Evolutionary conservation across 2,329 filamentous ascomycete species (phyloP).

Genomic region (Tolypocladium inflatum): DNA sequence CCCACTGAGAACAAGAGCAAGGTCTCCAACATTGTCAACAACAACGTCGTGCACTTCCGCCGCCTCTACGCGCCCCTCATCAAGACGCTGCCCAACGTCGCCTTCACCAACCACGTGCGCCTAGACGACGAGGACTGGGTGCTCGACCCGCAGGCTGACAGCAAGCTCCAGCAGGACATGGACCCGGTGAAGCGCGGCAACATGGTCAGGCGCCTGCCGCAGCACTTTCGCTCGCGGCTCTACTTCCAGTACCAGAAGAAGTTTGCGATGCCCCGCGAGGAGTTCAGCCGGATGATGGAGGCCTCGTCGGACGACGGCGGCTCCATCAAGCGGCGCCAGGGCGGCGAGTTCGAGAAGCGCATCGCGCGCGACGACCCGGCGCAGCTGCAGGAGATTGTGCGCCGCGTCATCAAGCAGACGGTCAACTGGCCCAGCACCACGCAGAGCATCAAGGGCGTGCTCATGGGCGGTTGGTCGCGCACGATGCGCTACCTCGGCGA

Average conservation of each 20-base stretch:
- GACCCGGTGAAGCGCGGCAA: constrained; percentile 83
- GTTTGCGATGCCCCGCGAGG: constrained; percentile 71
- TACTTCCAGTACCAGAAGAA: constrained; percentile 95
- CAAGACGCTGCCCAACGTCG: constrained; percentile 79
- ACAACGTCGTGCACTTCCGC: constrained; percentile 87
- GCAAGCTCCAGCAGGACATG: constrained; percentile 79
- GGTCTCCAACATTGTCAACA: constrained; percentile 84
- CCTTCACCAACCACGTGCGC: constrained; percentile 51
- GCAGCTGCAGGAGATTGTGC: constrained; percentile 61
- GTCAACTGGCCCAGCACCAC: constrained; percentile 86
- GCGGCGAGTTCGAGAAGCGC: constrained; percentile 75
- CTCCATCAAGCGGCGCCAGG: constrained; percentile 63
- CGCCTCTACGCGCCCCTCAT: constrained; percentile 85
- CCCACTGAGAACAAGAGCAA: constrained; percentile 87
- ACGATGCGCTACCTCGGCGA: constrained; percentile 71
- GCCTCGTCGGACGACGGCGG: constrained; percentile 61
- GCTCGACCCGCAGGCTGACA: constrained; percentile 43
- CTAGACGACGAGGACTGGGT: constrained; percentile 30
- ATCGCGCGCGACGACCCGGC: constrained; percentile 63
- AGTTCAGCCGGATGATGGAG: constrained; percentile 80
- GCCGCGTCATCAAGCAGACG: constrained; percentile 72
- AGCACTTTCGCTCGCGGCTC: constrained; percentile 75
- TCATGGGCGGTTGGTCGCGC: constrained; percentile 66
- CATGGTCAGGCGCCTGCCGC: constrained; percentile 88
- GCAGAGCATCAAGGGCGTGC: constrained; percentile 73